A percentile compares a stretch with the other conserved stretches of the same genome.
Evolutionary conservation across 345 rosid genomes (phyloP).

Genomic region (Lepidium didymum): DNA sequence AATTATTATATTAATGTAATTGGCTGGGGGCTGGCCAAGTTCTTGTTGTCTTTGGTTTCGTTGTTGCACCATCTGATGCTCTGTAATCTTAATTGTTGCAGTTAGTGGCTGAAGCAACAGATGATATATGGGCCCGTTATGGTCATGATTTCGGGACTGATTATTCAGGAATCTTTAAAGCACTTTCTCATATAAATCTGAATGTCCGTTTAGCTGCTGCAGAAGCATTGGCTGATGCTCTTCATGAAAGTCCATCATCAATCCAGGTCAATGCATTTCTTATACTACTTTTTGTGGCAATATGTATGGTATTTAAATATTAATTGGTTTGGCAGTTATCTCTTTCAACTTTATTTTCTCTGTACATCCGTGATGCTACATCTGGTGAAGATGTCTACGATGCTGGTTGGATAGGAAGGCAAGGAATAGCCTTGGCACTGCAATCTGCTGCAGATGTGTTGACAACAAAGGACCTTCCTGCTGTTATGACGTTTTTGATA

Average conservation of each 20-base stretch:
- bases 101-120: conserved; percentile 87
- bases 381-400: conserved; percentile 51
- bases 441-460: conserved; percentile 88
- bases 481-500: conserved; percentile 91
- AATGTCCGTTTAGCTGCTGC: conserved; percentile 90
- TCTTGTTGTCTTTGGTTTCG: neutral
- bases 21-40: neutral
- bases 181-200: conserved; percentile 75
- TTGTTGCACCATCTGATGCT: conserved; percentile 4
- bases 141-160: conserved; percentile 85
- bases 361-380: conserved; percentile 67
- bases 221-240: conserved; percentile 94
- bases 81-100: conserved; percentile 30
- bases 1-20: neutral
- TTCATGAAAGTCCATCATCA: conserved; percentile 83
- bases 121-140: conserved; percentile 94
- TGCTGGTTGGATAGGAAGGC: conserved; percentile 92
- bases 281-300: conserved; percentile 2
- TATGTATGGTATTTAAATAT: conserved; percentile 17
- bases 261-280: conserved; percentile 53
- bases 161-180: conserved; percentile 80
- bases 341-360: conserved; percentile 80
- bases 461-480: conserved; percentile 92
- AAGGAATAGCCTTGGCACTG: conserved; percentile 89
- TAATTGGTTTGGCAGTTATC: conserved; percentile 53